Evolutionary conservation across 768 basidiomycete species (phyloP), one percentile per base, ranked within the genome.

Genomic region (Asterophora parasitica): DNA sequence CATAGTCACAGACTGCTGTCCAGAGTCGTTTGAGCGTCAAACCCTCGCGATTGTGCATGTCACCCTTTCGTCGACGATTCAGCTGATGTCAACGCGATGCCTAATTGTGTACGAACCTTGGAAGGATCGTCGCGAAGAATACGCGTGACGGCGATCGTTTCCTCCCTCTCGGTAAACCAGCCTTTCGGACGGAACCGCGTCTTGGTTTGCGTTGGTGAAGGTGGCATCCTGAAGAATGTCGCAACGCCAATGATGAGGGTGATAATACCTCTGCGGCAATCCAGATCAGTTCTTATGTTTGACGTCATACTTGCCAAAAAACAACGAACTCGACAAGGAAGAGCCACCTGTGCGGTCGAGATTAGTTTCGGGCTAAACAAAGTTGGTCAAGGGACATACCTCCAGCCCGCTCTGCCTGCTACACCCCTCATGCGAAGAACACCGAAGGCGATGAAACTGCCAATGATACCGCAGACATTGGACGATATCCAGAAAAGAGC

Each of bases 1-100:
- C 81, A 46, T 76, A 84, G 57, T 85, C 83, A 31, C 71, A 73
- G 6, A 82, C 42, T 0, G 81, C 77, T 6, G 61, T 64, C 75
- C 78, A 83, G 4, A 83, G 58, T 4, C 75, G 67, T 54, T 66
- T 70, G 4, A 71, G 30, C 0, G 75, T 68, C 10, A 85, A 56
- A 0, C 76, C 80, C 62, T 86, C 76, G 34, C 84, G 77, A 51
- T 85, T 85, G 62, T 83, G 82, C 84, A 85, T 83, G 48, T 82
- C 80, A 1, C 76, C 76, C 74, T 78, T 35, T 16, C 15, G 32
- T 16, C 19, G 7, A 15, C 16, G n/a, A 19, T 19, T 6, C 16
- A 38, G 13, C 15, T 39, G n/a, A 20, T 20, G 15, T 15, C 12
- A 12, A 7, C 12, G 16, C 0, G 19, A 9, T 7, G 28, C 1